phyloP scores from a whole-genome alignment of 2,329 filamentous ascomycete genomes.

The Endoconidiophora polonica region DNA sequence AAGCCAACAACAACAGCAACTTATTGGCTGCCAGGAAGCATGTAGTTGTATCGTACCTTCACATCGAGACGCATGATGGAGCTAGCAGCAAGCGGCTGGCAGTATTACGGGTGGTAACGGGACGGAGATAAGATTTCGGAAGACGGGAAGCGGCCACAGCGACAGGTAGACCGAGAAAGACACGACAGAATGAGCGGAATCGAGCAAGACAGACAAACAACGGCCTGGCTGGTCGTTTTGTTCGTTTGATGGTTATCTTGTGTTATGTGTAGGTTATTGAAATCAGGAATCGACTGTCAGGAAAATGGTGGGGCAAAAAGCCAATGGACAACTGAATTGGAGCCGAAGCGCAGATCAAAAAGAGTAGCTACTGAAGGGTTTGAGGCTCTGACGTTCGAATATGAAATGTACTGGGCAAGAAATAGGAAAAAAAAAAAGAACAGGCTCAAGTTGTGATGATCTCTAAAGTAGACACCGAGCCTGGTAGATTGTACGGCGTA shows the following conservation, averaged over 20 bases:
- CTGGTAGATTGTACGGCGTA: background rate
- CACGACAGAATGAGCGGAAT: background rate
- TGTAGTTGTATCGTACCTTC: slow-evolving; percentile 9
- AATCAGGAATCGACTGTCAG: too few relatives aligned
- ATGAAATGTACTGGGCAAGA: background rate
- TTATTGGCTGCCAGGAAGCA: too few relatives aligned
- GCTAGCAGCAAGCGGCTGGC: background rate
- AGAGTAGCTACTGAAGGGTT: background rate
- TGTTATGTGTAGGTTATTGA: background rate
- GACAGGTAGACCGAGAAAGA: background rate
- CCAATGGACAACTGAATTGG: background rate
- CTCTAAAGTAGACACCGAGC: background rate
- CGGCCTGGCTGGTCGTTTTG: background rate
- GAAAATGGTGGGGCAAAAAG: slow-evolving; percentile 4
- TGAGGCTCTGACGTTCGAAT: too few relatives aligned
- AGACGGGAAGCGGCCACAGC: too few relatives aligned
- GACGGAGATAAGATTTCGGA: background rate
- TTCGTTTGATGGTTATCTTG: background rate
- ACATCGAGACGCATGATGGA: slow-evolving; percentile 15
- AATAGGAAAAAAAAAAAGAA: background rate
- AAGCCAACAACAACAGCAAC: background rate
- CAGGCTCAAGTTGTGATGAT: background rate
- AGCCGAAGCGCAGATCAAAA: background rate
- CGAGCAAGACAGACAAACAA: background rate
- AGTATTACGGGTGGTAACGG: background rate